Evolutionary conservation across 2,329 filamentous ascomycete species (phyloP), one percentile per base, ranked within the genome.

Genomic region (Ascochyta lentis): DNA sequence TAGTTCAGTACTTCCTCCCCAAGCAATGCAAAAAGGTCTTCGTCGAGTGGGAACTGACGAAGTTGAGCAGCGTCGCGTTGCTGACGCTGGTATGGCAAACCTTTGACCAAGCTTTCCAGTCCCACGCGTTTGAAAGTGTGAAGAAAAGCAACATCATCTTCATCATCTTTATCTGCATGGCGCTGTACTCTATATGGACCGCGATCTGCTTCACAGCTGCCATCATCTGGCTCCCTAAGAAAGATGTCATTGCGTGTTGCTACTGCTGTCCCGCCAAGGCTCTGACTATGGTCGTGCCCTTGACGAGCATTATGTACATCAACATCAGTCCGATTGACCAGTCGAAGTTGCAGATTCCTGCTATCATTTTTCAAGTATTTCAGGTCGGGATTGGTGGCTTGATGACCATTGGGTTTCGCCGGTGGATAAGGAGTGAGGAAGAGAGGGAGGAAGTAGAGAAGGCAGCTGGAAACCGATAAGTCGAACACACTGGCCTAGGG

Each of bases 221-320:
- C 1, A 71, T 82, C 3, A 73, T 80, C 33, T 84, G 81, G 65
- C 79, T 89, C 69, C 76, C 81, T 0, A 82, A 82, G 34, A 81
- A 84, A 54, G 85, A 90, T 64, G 84, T 88, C 0, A 83, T 91
- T 45, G 87, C 89, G 0, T 84, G 90, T 13, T 90, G 88, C 63
- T 91, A 91, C 72, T 90, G 88, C 65, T 87, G 86, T 24, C 87
- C 89, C 0, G 88, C 88, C 13, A 92, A 92, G 74, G 90, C 88
- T 3, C 87, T 88, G 1, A 86, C 85, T 3, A 79, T 91, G 54
- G 88, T 88, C 0, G 88, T 91, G 7, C 89, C 89, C 0, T 70
- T 91, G 26, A 81, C 85, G 46, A 84, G 85, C 29, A 84, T 88
- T 55, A 90, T 91, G 84, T 91, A 87, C 79, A 77, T 78, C 13